Base-by-base conservation (phyloP, 352 stramenopile genomes). In the Phytopythium kandeliae region DNA sequence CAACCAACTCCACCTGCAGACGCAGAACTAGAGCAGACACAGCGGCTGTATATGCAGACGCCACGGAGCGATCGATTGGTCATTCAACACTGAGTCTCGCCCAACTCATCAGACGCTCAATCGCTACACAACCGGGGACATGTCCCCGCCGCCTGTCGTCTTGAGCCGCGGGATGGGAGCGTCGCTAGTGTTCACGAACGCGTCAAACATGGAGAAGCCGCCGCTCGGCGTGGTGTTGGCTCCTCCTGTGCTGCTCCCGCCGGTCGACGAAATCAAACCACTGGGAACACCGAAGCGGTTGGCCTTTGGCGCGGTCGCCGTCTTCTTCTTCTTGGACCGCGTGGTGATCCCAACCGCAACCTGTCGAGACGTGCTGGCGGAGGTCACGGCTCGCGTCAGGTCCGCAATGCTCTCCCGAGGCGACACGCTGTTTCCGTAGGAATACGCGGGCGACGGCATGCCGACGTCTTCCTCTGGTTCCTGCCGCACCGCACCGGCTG, bases 171-270 rank as follows among this genome's bases (percentile, higher is more conserved):
- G 76, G 49, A 85, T 82, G 1, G 52, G 58, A 8, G 62, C 56
- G 30, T 48, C 57, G 21, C 62, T 38, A 22, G 62, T 78, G 50
- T 86, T 88, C 37, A 89, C 74, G 63, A 91, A 91, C n/a, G 71
- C 71, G 41, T 91, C 79, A 46, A 91, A 91, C 63, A 75, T 75
- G 48, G 67, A 75, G 26, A 75, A 72, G 25, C 56, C 48, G 42
- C 55, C 57, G 47, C 53, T 35, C 2, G 31, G 31, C 31, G 31
- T 13, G 6, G 31, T 24, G 19, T 30, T 44, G 26, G n/a, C 31
- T 15, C 30, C 62, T 47, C 33, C 47, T 11, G 30, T 43, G 22
- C 22, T 12, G 13, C 40, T 7, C 9, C 21, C 15, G 15, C 40
- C 30, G 3, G 40, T 25, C 16, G 31, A 44, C 47, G 33, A 16